These are phyloP conservation scores for Fusarium sp. DNA, from an alignment of 2,329 filamentous ascomycete species.

Conservation along the genomic window DNA sequence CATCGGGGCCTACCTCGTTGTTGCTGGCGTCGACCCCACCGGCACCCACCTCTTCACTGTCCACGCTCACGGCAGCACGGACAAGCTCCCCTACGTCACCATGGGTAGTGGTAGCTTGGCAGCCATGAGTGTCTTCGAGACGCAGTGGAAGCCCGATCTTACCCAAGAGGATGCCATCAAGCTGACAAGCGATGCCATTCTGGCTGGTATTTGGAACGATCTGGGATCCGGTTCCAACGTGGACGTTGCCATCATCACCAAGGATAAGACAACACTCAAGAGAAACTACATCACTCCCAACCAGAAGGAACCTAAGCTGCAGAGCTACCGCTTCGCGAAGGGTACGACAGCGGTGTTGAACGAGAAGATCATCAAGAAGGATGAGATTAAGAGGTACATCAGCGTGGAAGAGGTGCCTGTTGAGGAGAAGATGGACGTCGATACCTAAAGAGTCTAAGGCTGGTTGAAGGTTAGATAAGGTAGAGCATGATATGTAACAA, in stretches of 20 bases:
- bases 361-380: constrained; percentile 94
- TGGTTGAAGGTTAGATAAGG: constrained; percentile 24
- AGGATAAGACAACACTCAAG: constrained; percentile 93
- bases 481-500: constrained; percentile 48
- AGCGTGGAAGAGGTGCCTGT: constrained; percentile 87
- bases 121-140: constrained; percentile 98
- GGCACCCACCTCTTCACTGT: constrained; percentile 97
- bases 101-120: constrained; percentile 98
- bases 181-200: constrained; percentile 86
- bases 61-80: constrained; percentile 96
- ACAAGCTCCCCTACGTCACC: constrained; percentile 99
- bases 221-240: constrained; percentile 97
- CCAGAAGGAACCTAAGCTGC: constrained; percentile 88
- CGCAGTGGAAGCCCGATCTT: constrained; percentile 87
- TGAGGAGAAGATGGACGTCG: constrained; percentile 78
- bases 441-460: constrained; percentile 59
- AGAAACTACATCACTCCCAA: constrained; percentile 96
- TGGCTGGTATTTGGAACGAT: constrained; percentile 99
- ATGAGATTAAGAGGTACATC: constrained; percentile 94
- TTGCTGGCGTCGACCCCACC: constrained; percentile 96
- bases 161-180: constrained; percentile 85
- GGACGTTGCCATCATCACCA: constrained; percentile 94
- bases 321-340: constrained; percentile 89
- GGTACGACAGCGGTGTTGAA: constrained; percentile 97
- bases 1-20: constrained; percentile 97